Evolutionary conservation across 2,329 filamentous ascomycete genomes (phyloP).

Genomic region (Penicillium brasilianum): DNA sequence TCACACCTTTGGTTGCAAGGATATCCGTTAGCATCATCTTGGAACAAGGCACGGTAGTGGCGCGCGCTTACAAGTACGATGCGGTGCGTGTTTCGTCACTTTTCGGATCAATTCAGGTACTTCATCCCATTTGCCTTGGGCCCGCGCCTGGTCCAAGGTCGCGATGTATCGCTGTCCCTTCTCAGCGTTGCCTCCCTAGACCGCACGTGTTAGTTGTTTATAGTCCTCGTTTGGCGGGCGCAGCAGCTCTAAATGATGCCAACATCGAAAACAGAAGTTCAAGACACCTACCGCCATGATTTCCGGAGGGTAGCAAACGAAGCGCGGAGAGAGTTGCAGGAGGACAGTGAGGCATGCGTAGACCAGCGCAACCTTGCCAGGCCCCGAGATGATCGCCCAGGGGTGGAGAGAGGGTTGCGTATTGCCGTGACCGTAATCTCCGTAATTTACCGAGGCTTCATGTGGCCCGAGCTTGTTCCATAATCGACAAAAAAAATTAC

Average conservation of each 20-base stretch:
- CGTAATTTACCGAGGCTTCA: slow-evolving; percentile 38
- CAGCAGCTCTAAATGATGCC: background rate
- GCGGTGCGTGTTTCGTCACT: slow-evolving; percentile 88
- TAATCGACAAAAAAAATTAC: slow-evolving; percentile 27
- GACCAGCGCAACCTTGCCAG: slow-evolving; percentile 17
- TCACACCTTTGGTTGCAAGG: slow-evolving; percentile 60
- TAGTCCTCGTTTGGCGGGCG: background rate
- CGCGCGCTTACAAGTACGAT: slow-evolving; percentile 71
- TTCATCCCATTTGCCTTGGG: slow-evolving; percentile 83
- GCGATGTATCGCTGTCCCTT: slow-evolving; percentile 85
- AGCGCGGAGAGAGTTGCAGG: slow-evolving; percentile 22
- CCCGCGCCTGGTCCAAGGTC: slow-evolving; percentile 83
- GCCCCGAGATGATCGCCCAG: slow-evolving; percentile 33
- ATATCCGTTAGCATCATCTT: slow-evolving; percentile 28
- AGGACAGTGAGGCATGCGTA: slow-evolving; percentile 20
- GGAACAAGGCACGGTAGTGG: slow-evolving; percentile 15
- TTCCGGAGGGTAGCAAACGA: slow-evolving; percentile 21
- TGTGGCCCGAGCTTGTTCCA: slow-evolving; percentile 37
- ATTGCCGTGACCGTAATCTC: slow-evolving; percentile 32
- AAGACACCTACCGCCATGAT: slow-evolving; percentile 31
- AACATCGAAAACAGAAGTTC: background rate
- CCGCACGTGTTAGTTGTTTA: slow-evolving; percentile 26
- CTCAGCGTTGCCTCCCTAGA: slow-evolving; percentile 59
- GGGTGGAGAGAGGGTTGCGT: slow-evolving; percentile 28
- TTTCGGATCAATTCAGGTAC: slow-evolving; percentile 91